Base-by-base conservation (phyloP, 441 rosid genomes). In the Bruguiera hainesii region DNA sequence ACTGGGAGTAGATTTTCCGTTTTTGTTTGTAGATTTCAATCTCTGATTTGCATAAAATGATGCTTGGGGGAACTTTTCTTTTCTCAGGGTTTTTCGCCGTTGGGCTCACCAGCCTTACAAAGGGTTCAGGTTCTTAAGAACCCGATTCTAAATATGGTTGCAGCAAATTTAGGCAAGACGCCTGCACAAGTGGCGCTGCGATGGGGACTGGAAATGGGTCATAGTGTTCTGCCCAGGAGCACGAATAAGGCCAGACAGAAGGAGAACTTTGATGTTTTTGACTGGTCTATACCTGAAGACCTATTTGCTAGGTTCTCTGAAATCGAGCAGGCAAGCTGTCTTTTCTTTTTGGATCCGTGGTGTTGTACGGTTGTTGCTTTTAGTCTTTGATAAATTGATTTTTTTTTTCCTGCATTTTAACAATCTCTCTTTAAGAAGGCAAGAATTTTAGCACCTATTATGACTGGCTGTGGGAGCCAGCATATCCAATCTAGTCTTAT, bases 181-280 rank as follows among this genome's bases (percentile, higher is more conserved):
- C 82, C 88, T 1, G 91, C 97, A 42, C 97, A 91, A 73, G 90
- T 91, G 63, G 88, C 88, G 49, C 79, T 89, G 0, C 90, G 88
- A 37, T 93, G 98, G 92, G 97, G 93, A 8, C 77, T 90, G 58
- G 90, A 85, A 77, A 83, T 78, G 85, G 97, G 96, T 51, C 84
- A 88, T 46, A 87, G 97, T 61, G 89, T 91, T 53, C 83, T 93
- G 52, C 93, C 96, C 26, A 93, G 91, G 78, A 91, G 96, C 62
- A 81, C 84, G 2, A 66, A 79, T 58, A 87, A 79, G 70, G 73
- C 71, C 35, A 74, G 98, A 76, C 87, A 91, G 71, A 76, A 71
- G 73, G 87, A 88, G 68, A 93, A 93, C 69, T 75, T 85, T 3
- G 88, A 86, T 35, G 79, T 90, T 58, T 87, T 83, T 29, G 76